A percentile compares a stretch with the other conserved stretches of the same genome.
These are phyloP conservation scores for Fusarium cicatricum DNA, from an alignment of 2,329 filamentous ascomycete genomes.

Conservation along the genomic window DNA sequence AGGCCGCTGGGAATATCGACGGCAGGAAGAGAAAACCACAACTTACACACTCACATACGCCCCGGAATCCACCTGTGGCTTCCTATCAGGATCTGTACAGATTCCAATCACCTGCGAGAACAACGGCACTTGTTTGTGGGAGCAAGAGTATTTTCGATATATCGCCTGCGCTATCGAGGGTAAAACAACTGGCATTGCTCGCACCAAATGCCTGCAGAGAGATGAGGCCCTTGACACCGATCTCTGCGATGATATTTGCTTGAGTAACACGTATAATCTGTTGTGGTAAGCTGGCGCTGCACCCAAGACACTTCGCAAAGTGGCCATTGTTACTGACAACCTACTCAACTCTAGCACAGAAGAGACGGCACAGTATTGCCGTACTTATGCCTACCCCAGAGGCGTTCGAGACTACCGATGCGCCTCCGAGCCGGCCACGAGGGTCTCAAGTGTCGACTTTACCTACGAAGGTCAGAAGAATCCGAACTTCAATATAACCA, in stretches of 20 bases:
- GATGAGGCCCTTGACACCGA: constrained; percentile 2
- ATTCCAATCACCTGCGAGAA: constrained; percentile 17
- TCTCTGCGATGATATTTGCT: constrained; percentile 15
- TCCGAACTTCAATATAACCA: background rate
- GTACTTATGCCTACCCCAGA: constrained; percentile 14
- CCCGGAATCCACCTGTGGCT: constrained; percentile 17
- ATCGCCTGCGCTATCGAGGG: constrained; percentile 6
- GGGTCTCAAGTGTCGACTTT: constrained; percentile 11
- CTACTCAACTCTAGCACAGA: background rate
- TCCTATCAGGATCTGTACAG: constrained; percentile 11
- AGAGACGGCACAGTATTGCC: constrained; percentile 10
- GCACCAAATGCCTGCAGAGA: constrained; percentile 8
- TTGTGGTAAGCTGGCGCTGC: constrained; percentile 1
- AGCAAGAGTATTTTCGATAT: constrained; percentile 2
- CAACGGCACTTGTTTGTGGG: constrained; percentile 8
- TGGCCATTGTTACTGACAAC: background rate
- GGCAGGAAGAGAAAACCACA: background rate
- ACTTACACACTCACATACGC: constrained; percentile 12
- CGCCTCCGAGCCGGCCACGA: background rate
- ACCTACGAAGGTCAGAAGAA: constrained; percentile 11
- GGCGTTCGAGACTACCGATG: constrained; percentile 12
- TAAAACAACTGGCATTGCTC: background rate
- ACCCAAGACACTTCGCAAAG: background rate
- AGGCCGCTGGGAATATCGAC: background rate
- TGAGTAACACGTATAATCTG: constrained; percentile 18